Evolutionary conservation across 352 stramenopile genomes (phyloP), one percentile per base, ranked within the genome.

Genomic region (Phytophthora podocarpi): DNA sequence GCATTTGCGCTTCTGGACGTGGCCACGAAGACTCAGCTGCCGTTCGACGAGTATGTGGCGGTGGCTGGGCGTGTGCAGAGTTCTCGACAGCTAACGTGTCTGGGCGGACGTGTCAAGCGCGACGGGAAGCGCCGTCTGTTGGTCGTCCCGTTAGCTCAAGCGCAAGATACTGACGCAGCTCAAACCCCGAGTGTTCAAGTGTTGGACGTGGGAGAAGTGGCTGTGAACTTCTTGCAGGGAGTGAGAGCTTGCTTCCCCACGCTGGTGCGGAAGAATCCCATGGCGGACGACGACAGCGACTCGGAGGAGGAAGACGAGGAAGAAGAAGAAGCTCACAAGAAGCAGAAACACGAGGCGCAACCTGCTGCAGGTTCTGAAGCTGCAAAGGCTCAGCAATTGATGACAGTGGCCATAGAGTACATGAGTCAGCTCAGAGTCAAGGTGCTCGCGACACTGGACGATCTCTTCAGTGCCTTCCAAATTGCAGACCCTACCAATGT

Each of bases 181-280:
- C 15, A 27, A 36, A 60, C 31, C 23, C 56, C 66, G 3, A 70
- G 57, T 35, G 57, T 80, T 2, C 58, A 90, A 56, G 59, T 90
- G 21, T 47, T 93, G 16, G 81, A 90, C 41, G 67, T 85, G 16
- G 84, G 84, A 21, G 81, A 90, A 55, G 46, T 71, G 31, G 80
- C 81, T 1, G 76, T 75, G 23, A 64, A 76, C 4, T 81, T 93
- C 20, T 52, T 84, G 6, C 70, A 76, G 20, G 76, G 82, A 28
- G 67, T 88, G 28, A 67, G 72, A 43, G 67, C 68, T 15, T 91
- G 81, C 43, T 93, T 93, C 56, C 84, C 84, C 3, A 87, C 67
- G 28, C 58, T 93, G 13, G 76, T 91, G 59, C 74, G 76, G 21
- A 70, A 74, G 24, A 88, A 74, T 47, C 77, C 70, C 7, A 49